These are phyloP conservation scores for Fraxinus velutina DNA, from an alignment of 305 asterid genomes.

Conservation along the genomic window DNA sequence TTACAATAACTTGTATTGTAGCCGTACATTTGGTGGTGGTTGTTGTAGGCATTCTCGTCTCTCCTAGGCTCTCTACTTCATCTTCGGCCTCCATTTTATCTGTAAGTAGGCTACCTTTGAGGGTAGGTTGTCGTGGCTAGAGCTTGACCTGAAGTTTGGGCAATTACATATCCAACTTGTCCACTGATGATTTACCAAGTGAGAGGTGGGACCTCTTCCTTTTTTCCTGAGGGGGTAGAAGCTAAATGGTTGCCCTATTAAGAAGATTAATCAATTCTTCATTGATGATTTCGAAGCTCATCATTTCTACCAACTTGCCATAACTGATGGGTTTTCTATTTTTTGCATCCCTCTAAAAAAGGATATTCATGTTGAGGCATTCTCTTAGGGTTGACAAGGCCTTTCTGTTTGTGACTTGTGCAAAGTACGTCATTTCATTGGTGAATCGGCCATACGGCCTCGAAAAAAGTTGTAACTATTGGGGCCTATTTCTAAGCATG, in stretches of 20 bases:
- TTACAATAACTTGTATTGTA: neutral
- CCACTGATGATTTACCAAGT: neutral
- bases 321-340: neutral
- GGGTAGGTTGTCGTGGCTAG: neutral
- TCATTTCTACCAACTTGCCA: neutral
- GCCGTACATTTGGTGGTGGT: neutral
- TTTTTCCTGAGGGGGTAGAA: neutral
- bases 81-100: neutral
- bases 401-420: neutral
- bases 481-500: neutral
- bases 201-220: neutral
- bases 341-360: neutral
- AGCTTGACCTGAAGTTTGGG: neutral
- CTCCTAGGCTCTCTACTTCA: neutral
- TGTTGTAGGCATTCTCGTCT: neutral
- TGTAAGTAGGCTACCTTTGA: neutral
- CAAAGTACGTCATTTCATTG: neutral
- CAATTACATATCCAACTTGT: neutral
- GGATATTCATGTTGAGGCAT: neutral
- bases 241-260: neutral
- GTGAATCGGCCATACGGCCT: neutral
- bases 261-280: neutral
- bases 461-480: too few relatives aligned
- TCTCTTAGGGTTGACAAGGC: neutral
- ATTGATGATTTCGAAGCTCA: neutral